Evolutionary conservation across 2,329 filamentous ascomycete species (phyloP).

Genomic region (Clonostachys chloroleuca): DNA sequence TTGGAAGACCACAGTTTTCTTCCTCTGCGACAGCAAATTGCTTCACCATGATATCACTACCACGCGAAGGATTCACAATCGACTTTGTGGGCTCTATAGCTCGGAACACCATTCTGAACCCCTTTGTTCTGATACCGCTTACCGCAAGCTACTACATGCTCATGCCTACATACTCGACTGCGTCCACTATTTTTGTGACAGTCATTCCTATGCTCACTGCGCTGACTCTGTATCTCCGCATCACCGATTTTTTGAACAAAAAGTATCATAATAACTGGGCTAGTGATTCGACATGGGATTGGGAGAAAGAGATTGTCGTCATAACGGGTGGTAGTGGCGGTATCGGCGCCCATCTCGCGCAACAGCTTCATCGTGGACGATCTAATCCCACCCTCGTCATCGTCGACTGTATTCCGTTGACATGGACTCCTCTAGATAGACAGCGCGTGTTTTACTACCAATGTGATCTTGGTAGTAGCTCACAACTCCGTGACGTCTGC

Average conservation of each 20-base stretch:
- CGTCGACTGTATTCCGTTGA: too few species aligned
- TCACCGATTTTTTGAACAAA: too few species aligned
- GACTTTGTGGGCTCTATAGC: constrained; percentile 57
- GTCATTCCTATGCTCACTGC: constrained; percentile 41
- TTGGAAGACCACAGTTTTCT: too few species aligned
- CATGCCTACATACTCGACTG: constrained; percentile 27
- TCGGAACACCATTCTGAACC: constrained; percentile 59
- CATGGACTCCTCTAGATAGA: too few species aligned
- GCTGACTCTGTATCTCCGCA: constrained; percentile 16
- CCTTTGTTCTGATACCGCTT: constrained; percentile 58
- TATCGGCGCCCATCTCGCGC: constrained; percentile 64
- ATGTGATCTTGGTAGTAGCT: constrained; percentile 62
- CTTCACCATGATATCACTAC: constrained; percentile 19
- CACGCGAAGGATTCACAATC: constrained; percentile 54
- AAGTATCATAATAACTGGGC: constrained; percentile 22
- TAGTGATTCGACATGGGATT: constrained; percentile 46
- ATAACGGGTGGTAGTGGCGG: constrained; percentile 73
- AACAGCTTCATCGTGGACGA: constrained; percentile 41
- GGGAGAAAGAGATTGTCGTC: constrained; percentile 65
- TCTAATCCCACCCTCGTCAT: too few species aligned
- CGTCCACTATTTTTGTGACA: too few species aligned
- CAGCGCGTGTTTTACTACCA: constrained; percentile 58
- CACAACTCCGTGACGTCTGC: constrained; percentile 46
- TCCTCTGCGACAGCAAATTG: too few species aligned
- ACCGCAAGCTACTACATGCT: constrained; percentile 57